Evolutionary conservation across 805 yeast genomes (phyloP), one percentile per base, ranked within the genome.

Genomic region (Sugiyamaella boreocaroliniensis): DNA sequence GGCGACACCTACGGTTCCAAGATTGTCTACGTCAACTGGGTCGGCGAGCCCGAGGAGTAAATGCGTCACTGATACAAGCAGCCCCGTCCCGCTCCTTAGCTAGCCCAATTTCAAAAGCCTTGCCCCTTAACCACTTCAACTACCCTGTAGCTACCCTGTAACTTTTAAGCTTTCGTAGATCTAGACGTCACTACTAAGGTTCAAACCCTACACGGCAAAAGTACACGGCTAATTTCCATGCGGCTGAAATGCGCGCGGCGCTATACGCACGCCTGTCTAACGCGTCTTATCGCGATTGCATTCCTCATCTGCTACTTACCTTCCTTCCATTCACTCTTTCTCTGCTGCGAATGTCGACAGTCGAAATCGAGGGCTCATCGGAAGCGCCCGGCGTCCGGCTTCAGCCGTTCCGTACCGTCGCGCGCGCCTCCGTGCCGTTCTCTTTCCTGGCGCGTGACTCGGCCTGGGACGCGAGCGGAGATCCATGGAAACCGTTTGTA

Each of bases 1-100:
- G 82, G 80, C 16, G 74, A 80, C 46, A 63, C 64, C 1, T 83
- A 80, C 59, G 86, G 87, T 12, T 69, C 82, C 7, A 71, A 62
- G 47, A 72, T 70, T 32, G 69, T 59, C 16, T 61, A 56, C 48
- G 54, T 57, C 40, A 56, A 59, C 50, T 65, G 63, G 61, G 55
- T 54, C 34, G 58, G 53, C 7, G 55, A 54, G 26, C 29, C 29
- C 20, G 49, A 48, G 18, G 40, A 9, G n/a, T 34, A 34, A 11
- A n/a, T 9, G 4, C 22, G 14, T 14, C 41, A 14, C 16, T 22
- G 26, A 22, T 6, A 22, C 26, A 22, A 22, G 6, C 26, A 22
- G 26, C 6, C 26, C 6, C 3, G 6, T 6, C 6, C 26, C 26
- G 6, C 3, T 4, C 26, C 26, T 22, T 6, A 22, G 6, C 6